These are phyloP conservation scores for Phytophthora uliginosa DNA, from an alignment of 352 stramenopile species.

Conservation along the genomic window DNA sequence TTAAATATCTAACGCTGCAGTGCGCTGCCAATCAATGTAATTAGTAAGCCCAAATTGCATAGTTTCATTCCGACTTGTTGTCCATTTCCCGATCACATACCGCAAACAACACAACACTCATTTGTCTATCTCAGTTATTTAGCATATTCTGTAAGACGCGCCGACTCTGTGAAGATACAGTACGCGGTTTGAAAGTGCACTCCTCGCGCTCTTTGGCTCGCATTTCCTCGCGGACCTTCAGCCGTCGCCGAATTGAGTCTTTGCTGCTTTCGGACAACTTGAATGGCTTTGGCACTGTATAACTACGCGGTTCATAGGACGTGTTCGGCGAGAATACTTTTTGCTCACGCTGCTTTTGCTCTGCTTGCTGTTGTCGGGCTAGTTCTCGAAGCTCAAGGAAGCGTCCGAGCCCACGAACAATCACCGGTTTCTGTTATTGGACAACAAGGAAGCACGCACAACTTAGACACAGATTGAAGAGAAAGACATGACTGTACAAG, in stretches of 20 bases:
- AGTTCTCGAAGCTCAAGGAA: conserved; percentile 84
- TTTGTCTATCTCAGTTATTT: conserved; percentile 31
- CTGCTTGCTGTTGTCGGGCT: conserved; percentile 71
- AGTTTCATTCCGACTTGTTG: too few relatives aligned
- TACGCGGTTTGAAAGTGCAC: conserved; percentile 70
- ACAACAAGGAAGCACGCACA: not conserved
- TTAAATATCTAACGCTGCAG: conserved; percentile 26
- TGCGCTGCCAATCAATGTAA: not conserved
- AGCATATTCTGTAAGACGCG: conserved; percentile 64
- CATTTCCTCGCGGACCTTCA: conserved; percentile 60
- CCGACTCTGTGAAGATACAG: conserved; percentile 64
- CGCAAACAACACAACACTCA: not conserved
- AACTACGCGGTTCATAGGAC: conserved; percentile 73
- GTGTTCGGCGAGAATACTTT: conserved; percentile 68
- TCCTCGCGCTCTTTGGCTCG: conserved; percentile 61
- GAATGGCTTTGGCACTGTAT: conserved; percentile 83
- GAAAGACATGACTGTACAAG: not conserved
- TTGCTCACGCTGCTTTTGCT: conserved; percentile 72
- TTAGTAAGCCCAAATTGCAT: not conserved
- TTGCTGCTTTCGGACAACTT: conserved; percentile 74
- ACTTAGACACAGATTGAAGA: not conserved
- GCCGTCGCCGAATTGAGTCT: conserved; percentile 53
- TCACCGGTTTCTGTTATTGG: conserved; percentile 51
- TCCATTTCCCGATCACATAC: too few relatives aligned
- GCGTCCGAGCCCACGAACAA: conserved; percentile 81